phyloP scores from a whole-genome alignment of 1,284 basidiomycete genomes.

The Chalciporus sp. region DNA sequence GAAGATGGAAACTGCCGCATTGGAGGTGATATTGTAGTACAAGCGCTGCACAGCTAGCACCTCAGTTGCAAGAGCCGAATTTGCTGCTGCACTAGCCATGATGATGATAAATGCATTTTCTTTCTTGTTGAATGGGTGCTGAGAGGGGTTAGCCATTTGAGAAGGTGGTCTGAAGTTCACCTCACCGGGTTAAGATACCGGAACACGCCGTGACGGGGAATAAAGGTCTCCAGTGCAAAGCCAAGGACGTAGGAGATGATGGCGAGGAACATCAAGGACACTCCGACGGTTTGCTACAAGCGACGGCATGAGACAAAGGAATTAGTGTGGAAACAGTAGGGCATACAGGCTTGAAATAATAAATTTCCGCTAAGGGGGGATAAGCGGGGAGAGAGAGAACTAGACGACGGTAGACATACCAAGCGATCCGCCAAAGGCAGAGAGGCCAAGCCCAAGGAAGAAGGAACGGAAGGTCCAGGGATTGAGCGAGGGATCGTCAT shows the following conservation, averaged over 20 bases:
- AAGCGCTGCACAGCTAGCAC: slow-evolving; percentile 64
- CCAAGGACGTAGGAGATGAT: slow-evolving; percentile 46
- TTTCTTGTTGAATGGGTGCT: slow-evolving; percentile 48
- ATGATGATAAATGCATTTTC: slow-evolving; percentile 69
- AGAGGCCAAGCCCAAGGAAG: slow-evolving; percentile 60
- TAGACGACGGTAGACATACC: slow-evolving; percentile 19
- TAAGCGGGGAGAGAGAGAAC: not conserved
- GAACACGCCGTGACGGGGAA: slow-evolving; percentile 52
- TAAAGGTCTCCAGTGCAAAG: slow-evolving; percentile 41
- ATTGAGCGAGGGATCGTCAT: slow-evolving; percentile 58
- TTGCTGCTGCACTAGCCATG: slow-evolving; percentile 67
- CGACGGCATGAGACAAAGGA: not conserved
- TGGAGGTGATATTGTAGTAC: slow-evolving; percentile 58
- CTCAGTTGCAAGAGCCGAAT: slow-evolving; percentile 65
- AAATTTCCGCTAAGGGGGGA: slow-evolving; percentile 46
- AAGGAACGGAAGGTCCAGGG: slow-evolving; percentile 61
- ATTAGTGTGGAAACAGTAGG: not conserved
- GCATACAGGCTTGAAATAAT: slow-evolving; percentile 60
- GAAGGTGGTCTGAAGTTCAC: slow-evolving; percentile 11
- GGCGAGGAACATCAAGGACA: slow-evolving; percentile 55
- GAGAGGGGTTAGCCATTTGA: slow-evolving; percentile 8
- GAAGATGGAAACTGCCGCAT: slow-evolving; percentile 56
- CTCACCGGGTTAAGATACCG: slow-evolving; percentile 59
- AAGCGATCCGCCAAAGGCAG: slow-evolving; percentile 60
- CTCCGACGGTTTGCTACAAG: slow-evolving; percentile 49